A percentile compares a stretch with the other conserved stretches of the same genome.
Evolutionary conservation across 441 rosid genomes (phyloP).

Genomic region (Jatropha multifida): DNA sequence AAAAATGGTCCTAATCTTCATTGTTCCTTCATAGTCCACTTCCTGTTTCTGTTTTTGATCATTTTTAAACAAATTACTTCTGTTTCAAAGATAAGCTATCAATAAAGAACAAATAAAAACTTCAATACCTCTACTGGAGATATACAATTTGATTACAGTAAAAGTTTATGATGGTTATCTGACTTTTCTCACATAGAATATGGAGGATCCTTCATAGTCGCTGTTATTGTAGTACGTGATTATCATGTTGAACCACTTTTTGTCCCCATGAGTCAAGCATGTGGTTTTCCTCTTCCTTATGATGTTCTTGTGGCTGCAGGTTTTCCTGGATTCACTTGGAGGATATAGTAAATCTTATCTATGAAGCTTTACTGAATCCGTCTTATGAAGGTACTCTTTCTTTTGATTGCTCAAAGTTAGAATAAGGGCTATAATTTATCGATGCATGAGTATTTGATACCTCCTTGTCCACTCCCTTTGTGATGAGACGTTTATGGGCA

Average conservation of each 20-base stretch:
- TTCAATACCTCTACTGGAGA: neutral
- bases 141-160: neutral
- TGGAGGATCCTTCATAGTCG: neutral
- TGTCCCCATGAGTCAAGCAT: neutral
- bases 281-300: neutral
- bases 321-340: conserved; percentile 98
- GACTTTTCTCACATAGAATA: neutral
- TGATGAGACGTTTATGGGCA: neutral
- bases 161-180: neutral
- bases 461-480: neutral
- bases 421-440: neutral
- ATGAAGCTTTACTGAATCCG: conserved; percentile 75
- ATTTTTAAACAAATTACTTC: neutral
- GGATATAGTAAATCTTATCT: conserved; percentile 80
- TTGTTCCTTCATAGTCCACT: neutral
- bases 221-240: neutral
- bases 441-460: neutral
- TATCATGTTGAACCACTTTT: neutral
- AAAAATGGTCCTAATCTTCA: neutral
- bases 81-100: neutral
- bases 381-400: conserved; percentile 65
- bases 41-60: neutral
- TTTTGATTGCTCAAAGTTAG: neutral
- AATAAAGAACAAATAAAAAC: neutral
- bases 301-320: conserved; percentile 41